Base-by-base conservation (phyloP, 805 yeast species). In the Metschnikowia drakensbergensis region DNA sequence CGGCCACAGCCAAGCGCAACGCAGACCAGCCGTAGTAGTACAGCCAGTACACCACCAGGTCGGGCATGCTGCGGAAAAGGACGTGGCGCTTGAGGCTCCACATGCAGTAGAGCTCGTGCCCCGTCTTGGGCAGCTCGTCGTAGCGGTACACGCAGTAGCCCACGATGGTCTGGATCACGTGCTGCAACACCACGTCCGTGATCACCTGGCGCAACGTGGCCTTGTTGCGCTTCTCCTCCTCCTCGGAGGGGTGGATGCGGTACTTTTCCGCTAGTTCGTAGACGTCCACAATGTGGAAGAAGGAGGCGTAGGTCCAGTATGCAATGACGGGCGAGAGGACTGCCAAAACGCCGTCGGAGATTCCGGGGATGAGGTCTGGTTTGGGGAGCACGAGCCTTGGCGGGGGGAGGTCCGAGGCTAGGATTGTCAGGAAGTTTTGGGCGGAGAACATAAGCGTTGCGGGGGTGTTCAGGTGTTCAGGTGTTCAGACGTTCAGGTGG, bases 201-300 rank as follows among this genome's bases (percentile, higher is more conserved):
- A 94, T 59, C 8, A 94, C 98, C 40, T 85, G 86, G 4, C 59
- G 45, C 47, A 82, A 67, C 0, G 87, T 62, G 5, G 88, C 97
- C 61, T 81, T 87, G 66, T 94, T 94, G 55, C 94, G 79, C 44
- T 78, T 63, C 30, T 74, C 59, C 48, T 89, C 88, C 64, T 92
- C 98, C 58, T 86, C 95, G 34, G 91, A 83, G 22, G 98, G 91
- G 65, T 94, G 99, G 45, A 94, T 89, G 56, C 98, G 77, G 69
- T 88, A 89, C 62, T 77, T 72, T 60, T 88, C 96, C 38, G 91
- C 88, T 54, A 89, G 70, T 61, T 88, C 80, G 56, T 76, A 80
- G 37, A 76, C 77, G 65, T 94, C 98, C 45, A 91, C 69, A 6
- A 85, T 51, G 62, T 85, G 89, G 76, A 87, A 94, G 53, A 87